phyloP scores from a whole-genome alignment of 805 yeast species.

The Jamesozyma gamospora region DNA sequence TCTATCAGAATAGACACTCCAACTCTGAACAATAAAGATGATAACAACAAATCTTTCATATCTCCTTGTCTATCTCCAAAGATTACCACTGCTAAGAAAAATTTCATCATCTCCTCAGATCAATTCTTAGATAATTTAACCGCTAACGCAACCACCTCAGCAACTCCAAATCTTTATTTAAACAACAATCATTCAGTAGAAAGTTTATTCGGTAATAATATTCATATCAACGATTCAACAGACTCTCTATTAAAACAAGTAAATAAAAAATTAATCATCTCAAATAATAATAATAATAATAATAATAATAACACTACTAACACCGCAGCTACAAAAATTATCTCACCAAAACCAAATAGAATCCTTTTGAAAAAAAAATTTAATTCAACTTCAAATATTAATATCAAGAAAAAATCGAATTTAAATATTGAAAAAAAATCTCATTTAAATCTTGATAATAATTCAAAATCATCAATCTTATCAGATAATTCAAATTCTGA shows the following conservation, averaged over 20 bases:
- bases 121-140: constrained; percentile 26
- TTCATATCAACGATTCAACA: constrained; percentile 15
- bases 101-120: constrained; percentile 18
- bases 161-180: constrained; percentile 1
- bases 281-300: too few species aligned
- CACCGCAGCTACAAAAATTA: not conserved
- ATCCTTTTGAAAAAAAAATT: not conserved
- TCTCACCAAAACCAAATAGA: not conserved
- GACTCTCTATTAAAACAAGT: constrained; percentile 22
- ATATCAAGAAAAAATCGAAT: too few species aligned
- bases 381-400: not conserved
- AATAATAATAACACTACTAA: too few species aligned
- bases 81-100: not conserved
- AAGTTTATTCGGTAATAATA: constrained; percentile 34
- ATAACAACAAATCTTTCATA: too few species aligned
- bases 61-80: too few species aligned
- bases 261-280: constrained; percentile 8
- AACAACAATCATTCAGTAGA: constrained; percentile 34
- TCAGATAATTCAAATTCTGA: constrained; percentile 6
- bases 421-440: not conserved
- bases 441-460: too few species aligned
- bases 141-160: constrained; percentile 24
- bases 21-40: too few species aligned
- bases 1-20: not conserved
- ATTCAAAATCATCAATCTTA: not conserved